Conservation (phyloP, 176 grass and related monocot genomes). For the Lolium multiflorum region DNA sequence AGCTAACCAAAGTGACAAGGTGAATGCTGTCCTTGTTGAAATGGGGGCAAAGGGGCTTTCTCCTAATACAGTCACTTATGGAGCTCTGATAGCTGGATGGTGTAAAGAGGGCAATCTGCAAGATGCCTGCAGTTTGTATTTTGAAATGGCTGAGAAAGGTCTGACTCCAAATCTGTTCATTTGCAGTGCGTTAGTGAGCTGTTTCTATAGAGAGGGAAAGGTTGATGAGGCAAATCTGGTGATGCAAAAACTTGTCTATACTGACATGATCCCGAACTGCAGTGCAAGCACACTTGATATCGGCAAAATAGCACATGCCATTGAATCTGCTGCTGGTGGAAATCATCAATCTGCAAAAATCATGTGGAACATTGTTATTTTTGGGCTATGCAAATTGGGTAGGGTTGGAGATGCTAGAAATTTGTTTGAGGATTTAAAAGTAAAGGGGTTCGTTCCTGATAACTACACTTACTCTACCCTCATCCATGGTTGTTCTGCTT, state of each 20-base stretch:
- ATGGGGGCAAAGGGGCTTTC: constrained; percentile 61
- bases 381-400: constrained; percentile 84
- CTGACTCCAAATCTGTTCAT: constrained; percentile 76
- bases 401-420: constrained; percentile 74
- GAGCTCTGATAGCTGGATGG: constrained; percentile 83
- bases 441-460: constrained; percentile 72
- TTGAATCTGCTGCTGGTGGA: constrained; percentile 50
- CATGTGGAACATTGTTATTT: constrained; percentile 91
- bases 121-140: constrained; percentile 68
- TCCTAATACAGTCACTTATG: constrained; percentile 86
- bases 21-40: constrained; percentile 59
- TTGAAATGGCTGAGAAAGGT: constrained; percentile 80
- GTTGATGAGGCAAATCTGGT: constrained; percentile 90
- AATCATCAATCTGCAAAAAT: constrained; percentile 65
- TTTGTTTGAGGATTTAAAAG: constrained; percentile 59
- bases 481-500: constrained; percentile 79
- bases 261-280: constrained; percentile 64
- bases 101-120: constrained; percentile 81
- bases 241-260: constrained; percentile 68
- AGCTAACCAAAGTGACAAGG: constrained; percentile 53
- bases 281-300: constrained; percentile 45
- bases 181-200: constrained; percentile 69
- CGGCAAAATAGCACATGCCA: constrained; percentile 38
- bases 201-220: constrained; percentile 84
- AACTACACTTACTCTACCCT: constrained; percentile 85